Evolutionary conservation across 768 basidiomycete genomes (phyloP).

Genomic region (Russula foetens): DNA sequence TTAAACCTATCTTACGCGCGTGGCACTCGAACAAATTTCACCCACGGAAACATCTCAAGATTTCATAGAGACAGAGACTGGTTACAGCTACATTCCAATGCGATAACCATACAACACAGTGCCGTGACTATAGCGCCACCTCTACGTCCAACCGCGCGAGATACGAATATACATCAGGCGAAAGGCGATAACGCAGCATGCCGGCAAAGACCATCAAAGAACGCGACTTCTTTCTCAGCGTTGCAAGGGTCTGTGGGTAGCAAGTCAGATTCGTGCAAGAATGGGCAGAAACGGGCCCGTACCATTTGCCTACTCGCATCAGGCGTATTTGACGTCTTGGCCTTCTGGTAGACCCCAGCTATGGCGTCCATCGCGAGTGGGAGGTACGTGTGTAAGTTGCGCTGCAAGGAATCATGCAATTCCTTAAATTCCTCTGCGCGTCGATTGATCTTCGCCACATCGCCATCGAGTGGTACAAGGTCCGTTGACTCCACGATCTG

Average conservation of each 20-base stretch:
- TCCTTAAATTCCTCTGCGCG: slow-evolving; percentile 87
- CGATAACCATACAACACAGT: background rate
- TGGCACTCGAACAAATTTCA: too few relatives aligned
- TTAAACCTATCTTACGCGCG: too few relatives aligned
- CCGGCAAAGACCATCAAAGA: slow-evolving; percentile 86
- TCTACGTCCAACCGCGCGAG: slow-evolving; percentile 80
- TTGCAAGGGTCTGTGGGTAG: slow-evolving; percentile 46
- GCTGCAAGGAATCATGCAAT: slow-evolving; percentile 76
- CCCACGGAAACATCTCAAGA: too few relatives aligned
- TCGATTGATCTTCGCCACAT: slow-evolving; percentile 76
- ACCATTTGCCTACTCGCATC: slow-evolving; percentile 78
- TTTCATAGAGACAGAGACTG: background rate
- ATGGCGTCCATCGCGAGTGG: slow-evolving; percentile 90
- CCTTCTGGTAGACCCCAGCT: slow-evolving; percentile 67
- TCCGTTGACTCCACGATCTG: slow-evolving; percentile 84
- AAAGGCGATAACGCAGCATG: slow-evolving; percentile 83
- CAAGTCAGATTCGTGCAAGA: slow-evolving; percentile 20
- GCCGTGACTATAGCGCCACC: slow-evolving; percentile 50
- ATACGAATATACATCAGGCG: slow-evolving; percentile 84
- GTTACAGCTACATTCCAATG: background rate
- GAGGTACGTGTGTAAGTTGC: slow-evolving; percentile 83
- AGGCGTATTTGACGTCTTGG: slow-evolving; percentile 61
- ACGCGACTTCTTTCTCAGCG: slow-evolving; percentile 71
- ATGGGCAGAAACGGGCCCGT: slow-evolving; percentile 24
- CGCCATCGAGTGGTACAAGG: slow-evolving; percentile 80